Conservation (phyloP, 208 protist genomes). For the Leishmania lainsoni region DNA sequence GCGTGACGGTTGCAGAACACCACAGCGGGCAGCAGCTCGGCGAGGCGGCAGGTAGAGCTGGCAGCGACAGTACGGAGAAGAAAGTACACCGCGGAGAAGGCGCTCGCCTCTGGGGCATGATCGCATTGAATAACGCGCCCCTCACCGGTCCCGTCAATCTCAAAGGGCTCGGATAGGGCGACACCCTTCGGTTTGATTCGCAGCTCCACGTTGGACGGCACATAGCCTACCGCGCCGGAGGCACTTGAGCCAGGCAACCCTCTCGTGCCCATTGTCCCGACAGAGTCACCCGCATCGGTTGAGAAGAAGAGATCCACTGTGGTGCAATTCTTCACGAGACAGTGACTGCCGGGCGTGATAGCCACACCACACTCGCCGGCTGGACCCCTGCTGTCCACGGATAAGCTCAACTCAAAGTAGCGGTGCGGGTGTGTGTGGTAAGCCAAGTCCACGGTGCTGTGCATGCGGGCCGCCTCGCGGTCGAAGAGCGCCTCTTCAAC, state of each 20-base stretch:
- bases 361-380: constrained; percentile 23
- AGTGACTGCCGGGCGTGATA: constrained; percentile 23
- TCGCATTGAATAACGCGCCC: constrained; percentile 35
- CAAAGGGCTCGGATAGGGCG: constrained; percentile 31
- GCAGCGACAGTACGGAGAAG: constrained; percentile 18
- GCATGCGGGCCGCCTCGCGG: constrained; percentile 14
- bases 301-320: constrained; percentile 31
- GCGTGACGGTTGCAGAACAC: constrained; percentile 32
- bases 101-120: constrained; percentile 11
- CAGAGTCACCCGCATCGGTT: constrained; percentile 24
- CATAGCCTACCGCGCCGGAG: constrained; percentile 23
- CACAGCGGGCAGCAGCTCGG: constrained; percentile 30
- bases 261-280: constrained; percentile 25
- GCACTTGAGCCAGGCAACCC: constrained; percentile 15
- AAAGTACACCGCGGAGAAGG: constrained; percentile 22
- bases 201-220: constrained; percentile 23
- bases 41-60: constrained; percentile 10
- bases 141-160: constrained; percentile 30
- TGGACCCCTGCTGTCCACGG: constrained; percentile 19
- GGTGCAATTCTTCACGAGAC: constrained; percentile 36
- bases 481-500: constrained; percentile 25
- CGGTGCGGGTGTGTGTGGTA: constrained; percentile 22
- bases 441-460: constrained; percentile 20
- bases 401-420: constrained; percentile 28
- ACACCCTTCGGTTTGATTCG: constrained; percentile 28